Evolutionary conservation across 1,139 yeast species (phyloP), one percentile per base, ranked within the genome.

Genomic region (Pneumocystis wakefieldiae): DNA sequence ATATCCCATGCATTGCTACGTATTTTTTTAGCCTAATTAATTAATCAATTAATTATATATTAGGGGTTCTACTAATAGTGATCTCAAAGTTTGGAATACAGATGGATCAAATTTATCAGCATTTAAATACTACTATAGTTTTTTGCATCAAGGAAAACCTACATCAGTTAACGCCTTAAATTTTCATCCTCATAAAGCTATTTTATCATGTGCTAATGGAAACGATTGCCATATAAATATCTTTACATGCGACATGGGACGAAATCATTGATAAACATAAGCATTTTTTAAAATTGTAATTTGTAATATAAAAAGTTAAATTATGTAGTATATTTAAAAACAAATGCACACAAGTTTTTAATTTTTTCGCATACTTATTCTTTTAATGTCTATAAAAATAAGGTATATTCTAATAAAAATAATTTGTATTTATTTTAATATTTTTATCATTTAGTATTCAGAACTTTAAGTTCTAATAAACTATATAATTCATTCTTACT

Each of bases 121-220:
- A 5, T 81, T 90, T 67, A 81, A 81, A 68, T 83, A 83, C 12
- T 73, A 75, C 41, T 70, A 74, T 15, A 73, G 76, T 48, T 74
- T 74, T 75, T 78, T 74, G 76, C 41, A 55, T 36, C 59, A 57
- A 37, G 59, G 59, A 57, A 57, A 57, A 37, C 7, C 28, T 57
- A 74, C 78, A 69, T 86, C 84, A 69, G 78, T 88, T 63, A 83
- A 91, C 5, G 78, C 83, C 14, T 74, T 90, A 66, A 79, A 86
- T 0, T 83, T 92, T 73, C 99, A 92, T 72, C 99, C 99, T 1
- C 98, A 94, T 72, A 78, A 94, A 67, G 88, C 92, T 96, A 83
- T 88, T 81, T 73, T 92, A 73, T 97, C 97, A 0, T 87, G 65
- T 63, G 62, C 63, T 28, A 48, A 48, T 24, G 29, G 29, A 48